Percentiles rank a stretch among this genome's conserved stretches.
phyloP scores from a whole-genome alignment of 1,284 basidiomycete genomes.

The Stygiomarasmius scandens region DNA sequence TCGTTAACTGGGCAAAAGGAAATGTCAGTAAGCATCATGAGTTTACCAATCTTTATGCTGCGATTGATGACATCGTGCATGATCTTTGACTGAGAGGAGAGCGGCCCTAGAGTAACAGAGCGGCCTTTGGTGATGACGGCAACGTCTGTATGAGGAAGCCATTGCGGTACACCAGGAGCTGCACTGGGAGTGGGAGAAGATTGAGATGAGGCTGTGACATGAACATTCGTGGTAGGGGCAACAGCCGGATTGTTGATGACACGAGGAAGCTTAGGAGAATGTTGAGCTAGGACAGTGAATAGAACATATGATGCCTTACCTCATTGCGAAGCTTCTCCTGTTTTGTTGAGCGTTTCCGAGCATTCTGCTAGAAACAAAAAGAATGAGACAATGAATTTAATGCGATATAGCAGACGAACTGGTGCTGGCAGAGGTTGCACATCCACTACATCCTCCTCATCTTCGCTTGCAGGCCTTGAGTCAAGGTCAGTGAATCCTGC shows the following conservation, averaged over 20 bases:
- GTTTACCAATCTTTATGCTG: not conserved
- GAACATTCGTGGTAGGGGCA: not conserved
- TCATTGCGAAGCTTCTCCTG: not conserved
- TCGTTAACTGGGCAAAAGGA: not conserved
- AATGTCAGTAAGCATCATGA: not conserved
- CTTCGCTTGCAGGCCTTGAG: no score
- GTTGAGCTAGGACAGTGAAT: not conserved
- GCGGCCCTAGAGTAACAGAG: not conserved
- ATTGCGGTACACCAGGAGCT: no score
- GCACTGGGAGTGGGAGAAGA: not conserved
- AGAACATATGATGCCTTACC: not conserved
- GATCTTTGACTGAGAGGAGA: not conserved
- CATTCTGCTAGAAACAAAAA: no score
- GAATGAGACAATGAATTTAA: no score
- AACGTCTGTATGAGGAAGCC: not conserved
- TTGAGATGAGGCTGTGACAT: not conserved
- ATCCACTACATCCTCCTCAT: no score
- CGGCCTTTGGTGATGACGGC: not conserved
- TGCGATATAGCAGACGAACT: no score
- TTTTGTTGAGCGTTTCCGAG: not conserved
- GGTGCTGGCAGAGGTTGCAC: no score
- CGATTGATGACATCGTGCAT: not conserved
- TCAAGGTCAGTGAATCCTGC: no score
- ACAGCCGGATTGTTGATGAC: not conserved
- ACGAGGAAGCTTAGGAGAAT: not conserved